Percentiles rank a stretch among this genome's conserved stretches.
phyloP scores from a whole-genome alignment of 345 rosid species.

The Aquilaria malaccensis region DNA sequence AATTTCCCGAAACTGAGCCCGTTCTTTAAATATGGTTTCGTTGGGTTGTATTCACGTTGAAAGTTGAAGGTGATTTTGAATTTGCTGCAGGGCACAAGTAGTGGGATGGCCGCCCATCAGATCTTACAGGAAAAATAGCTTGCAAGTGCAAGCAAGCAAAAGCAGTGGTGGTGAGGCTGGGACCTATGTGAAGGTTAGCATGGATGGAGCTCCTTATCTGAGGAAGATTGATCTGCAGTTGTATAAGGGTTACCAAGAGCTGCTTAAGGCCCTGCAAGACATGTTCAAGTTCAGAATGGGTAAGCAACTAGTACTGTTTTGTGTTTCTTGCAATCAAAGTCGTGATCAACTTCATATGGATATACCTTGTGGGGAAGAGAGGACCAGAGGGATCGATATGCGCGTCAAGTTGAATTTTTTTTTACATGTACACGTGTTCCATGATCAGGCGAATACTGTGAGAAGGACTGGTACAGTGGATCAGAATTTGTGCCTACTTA shows the following conservation, averaged over 20 bases:
- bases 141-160: slow-evolving; percentile 24
- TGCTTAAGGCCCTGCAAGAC: slow-evolving; percentile 51
- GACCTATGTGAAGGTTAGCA: slow-evolving; percentile 55
- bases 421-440: too few species aligned
- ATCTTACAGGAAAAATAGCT: slow-evolving; percentile 51
- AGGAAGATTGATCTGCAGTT: slow-evolving; percentile 63
- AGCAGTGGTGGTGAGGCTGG: slow-evolving; percentile 20
- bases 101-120: slow-evolving; percentile 80
- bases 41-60: slow-evolving; percentile 5
- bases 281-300: slow-evolving; percentile 62
- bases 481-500: slow-evolving; percentile 59
- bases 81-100: slow-evolving; percentile 45
- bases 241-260: slow-evolving; percentile 41
- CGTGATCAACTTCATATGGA: too few species aligned
- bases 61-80: background rate
- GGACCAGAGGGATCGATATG: too few species aligned
- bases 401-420: background rate
- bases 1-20: slow-evolving; percentile 3
- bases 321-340: background rate
- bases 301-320: slow-evolving; percentile 4
- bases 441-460: slow-evolving; percentile 32
- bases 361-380: too few species aligned
- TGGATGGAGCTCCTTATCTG: slow-evolving; percentile 75
- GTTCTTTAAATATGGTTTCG: background rate
- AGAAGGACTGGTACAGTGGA: slow-evolving; percentile 60